A percentile compares a stretch with the other conserved stretches of the same genome.
Evolutionary conservation across 2,329 filamentous ascomycete genomes (phyloP).

Genomic region (Dactylellina parvicollis): DNA sequence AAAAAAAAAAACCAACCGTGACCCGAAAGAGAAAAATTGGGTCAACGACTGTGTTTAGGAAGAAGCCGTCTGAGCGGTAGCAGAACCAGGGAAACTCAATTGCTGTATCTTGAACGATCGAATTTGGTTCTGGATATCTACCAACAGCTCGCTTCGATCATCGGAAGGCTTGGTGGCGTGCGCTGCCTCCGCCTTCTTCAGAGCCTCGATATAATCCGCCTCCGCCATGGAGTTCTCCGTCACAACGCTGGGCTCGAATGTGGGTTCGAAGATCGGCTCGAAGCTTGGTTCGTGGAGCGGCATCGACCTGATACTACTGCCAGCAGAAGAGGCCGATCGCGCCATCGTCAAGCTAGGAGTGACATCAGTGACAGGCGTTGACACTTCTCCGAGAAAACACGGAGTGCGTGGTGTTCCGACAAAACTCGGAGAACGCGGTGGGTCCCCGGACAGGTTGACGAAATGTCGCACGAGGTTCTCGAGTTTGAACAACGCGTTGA

Average conservation of each 20-base stretch:
- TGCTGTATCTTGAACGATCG: conserved; percentile 50
- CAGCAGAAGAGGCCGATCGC: conserved; percentile 44
- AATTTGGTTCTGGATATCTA: conserved; percentile 42
- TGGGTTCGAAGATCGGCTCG: conserved; percentile 46
- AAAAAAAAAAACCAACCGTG: conserved; percentile 29
- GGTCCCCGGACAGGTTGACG: conserved; percentile 26
- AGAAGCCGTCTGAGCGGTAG: neutral
- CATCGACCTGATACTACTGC: conserved; percentile 45
- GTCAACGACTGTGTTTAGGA: conserved; percentile 1
- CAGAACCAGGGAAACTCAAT: conserved; percentile 23
- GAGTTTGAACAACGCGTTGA: conserved; percentile 45
- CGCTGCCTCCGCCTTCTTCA: conserved; percentile 43
- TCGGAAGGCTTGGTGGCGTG: conserved; percentile 35
- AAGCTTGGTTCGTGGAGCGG: conserved; percentile 45
- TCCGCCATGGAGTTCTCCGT: conserved; percentile 40
- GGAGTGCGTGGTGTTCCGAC: conserved; percentile 47
- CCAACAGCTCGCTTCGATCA: conserved; percentile 33
- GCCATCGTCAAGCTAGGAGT: conserved; percentile 47
- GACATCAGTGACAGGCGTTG: conserved; percentile 40
- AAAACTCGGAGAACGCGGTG: conserved; percentile 48
- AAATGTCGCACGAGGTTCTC: conserved; percentile 49
- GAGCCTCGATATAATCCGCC: conserved; percentile 42
- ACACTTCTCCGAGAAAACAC: conserved; percentile 43
- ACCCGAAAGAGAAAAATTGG: neutral
- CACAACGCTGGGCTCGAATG: conserved; percentile 25